Percentiles rank a stretch among this genome's conserved stretches.
Evolutionary conservation across 768 basidiomycete genomes (phyloP).

Genomic region (Tricholoma saponaceum): DNA sequence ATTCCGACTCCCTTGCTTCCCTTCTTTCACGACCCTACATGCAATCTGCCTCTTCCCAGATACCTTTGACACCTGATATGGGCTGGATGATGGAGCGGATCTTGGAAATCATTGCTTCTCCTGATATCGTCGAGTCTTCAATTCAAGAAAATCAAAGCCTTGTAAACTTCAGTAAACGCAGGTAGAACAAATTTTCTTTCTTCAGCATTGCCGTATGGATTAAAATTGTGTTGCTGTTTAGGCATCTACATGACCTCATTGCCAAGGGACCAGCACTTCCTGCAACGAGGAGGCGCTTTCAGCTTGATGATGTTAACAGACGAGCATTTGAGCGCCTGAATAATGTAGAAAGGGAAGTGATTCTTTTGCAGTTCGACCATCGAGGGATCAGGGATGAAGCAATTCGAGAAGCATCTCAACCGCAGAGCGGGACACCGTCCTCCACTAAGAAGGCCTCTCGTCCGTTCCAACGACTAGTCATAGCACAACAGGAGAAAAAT

Average conservation of each 20-base stretch:
- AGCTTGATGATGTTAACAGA: slow-evolving; percentile 54
- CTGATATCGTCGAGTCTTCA: slow-evolving; percentile 60
- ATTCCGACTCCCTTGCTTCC: slow-evolving; percentile 56
- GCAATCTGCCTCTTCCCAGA: slow-evolving; percentile 39
- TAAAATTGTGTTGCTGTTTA: slow-evolving; percentile 22
- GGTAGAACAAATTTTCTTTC: slow-evolving; percentile 38
- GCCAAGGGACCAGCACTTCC: slow-evolving; percentile 45
- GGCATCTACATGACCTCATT: slow-evolving; percentile 66
- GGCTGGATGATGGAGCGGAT: slow-evolving; percentile 83
- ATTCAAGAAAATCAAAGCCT: slow-evolving; percentile 53
- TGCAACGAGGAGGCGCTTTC: slow-evolving; percentile 36
- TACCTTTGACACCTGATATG: slow-evolving; percentile 66
- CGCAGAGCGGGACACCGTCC: slow-evolving; percentile 38
- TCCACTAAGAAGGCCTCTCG: slow-evolving; percentile 47
- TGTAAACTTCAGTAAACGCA: slow-evolving; percentile 80
- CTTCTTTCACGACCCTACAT: slow-evolving; percentile 50
- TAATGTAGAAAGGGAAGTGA: slow-evolving; percentile 69
- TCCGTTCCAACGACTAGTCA: slow-evolving; percentile 64
- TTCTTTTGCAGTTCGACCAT: slow-evolving; percentile 59
- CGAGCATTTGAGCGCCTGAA: slow-evolving; percentile 74
- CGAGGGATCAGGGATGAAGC: slow-evolving; percentile 77
- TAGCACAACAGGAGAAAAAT: slow-evolving; percentile 75
- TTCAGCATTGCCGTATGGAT: slow-evolving; percentile 6
- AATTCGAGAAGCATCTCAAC: slow-evolving; percentile 52
- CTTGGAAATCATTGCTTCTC: slow-evolving; percentile 71